Base-by-base conservation (phyloP, 805 yeast species). In the Yamadazyma ubonensis region DNA sequence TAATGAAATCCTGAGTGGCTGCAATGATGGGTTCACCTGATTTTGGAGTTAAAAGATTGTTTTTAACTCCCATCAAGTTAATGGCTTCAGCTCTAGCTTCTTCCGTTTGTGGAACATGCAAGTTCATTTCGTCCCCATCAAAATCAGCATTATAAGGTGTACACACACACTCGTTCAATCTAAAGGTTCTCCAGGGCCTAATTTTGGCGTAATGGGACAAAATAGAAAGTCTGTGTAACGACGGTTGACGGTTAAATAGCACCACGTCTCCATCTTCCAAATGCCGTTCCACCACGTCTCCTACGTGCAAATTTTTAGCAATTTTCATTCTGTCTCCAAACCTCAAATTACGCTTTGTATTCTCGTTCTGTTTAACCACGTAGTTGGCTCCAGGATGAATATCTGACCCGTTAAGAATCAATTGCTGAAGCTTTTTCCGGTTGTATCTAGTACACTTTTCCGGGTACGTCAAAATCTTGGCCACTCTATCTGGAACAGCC, bases 51-150 rank as follows among this genome's bases (percentile, higher is more conserved):
- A 93, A 75, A 48, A 93, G 70, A 59, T 93, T 93, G 58, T 90
- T 86, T 55, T 93, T 93, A 29, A 93, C 99, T 39, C 98, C 99
- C 99, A 93, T 93, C 57, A 93, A 73, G 55, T 86, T 86, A 64
- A 91, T 88, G n/a, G 99, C 99, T 63, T 93, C 99, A 0, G 98
- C 96, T 49, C 99, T 73, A 1, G 99, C 98, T 64, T 93, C 99
- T 65, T 93, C 98, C 1, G 98, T 93, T 63, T 93, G 99, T 1
- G 99, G 99, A 33, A 93, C 99, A 59, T 93, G 99, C 57, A 93
- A 72, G 63, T 93, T 93, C 99, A 93, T 93, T 64, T 93, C 99
- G 67, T 93, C 99, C 66, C 99, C 99, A 64, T 93, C 99, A 60
- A 93, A 93, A 76, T 93, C 99, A 28, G 99, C 99, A 62, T 95